These are phyloP conservation scores for Acidiella bohemica DNA, from an alignment of 495 filamentous ascomycete genomes.

Conservation along the genomic window DNA sequence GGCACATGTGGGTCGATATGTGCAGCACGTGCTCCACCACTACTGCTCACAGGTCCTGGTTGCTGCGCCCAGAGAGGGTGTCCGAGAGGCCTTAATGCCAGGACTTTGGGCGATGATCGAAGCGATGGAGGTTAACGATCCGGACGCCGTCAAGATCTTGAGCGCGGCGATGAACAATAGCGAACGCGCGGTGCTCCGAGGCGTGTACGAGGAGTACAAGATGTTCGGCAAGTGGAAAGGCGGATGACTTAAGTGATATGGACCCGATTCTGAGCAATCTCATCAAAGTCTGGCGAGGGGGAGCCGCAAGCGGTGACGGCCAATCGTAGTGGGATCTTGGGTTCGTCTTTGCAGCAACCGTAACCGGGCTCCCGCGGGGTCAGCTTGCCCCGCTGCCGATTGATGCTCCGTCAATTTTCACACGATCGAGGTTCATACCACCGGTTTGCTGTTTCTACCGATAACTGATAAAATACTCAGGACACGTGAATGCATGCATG, in stretches of 20 bases:
- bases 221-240: slow-evolving; percentile 17
- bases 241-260: slow-evolving; percentile 1
- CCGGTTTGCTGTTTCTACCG: no score
- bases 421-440: no score
- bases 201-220: slow-evolving; percentile 47
- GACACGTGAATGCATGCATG: no score
- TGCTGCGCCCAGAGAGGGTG: slow-evolving; percentile 39
- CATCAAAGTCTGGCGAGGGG: no score
- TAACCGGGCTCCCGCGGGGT: no score
- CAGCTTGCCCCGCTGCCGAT: no score
- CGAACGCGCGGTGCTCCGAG: slow-evolving; percentile 56
- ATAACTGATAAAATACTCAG: no score
- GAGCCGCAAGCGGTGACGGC: no score
- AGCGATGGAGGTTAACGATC: slow-evolving; percentile 52
- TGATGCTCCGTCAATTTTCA: no score
- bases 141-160: slow-evolving; percentile 49
- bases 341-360: no score
- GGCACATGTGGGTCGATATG: slow-evolving; percentile 58
- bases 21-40: slow-evolving; percentile 56
- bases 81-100: slow-evolving; percentile 55
- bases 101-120: slow-evolving; percentile 61
- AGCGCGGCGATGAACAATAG: slow-evolving; percentile 56
- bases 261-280: background rate
- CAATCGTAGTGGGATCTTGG: no score
- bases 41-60: slow-evolving; percentile 56